Percentiles rank a stretch among this genome's conserved stretches.
phyloP scores from a whole-genome alignment of 2,329 filamentous ascomycete genomes.

The Daldinia sp. region DNA sequence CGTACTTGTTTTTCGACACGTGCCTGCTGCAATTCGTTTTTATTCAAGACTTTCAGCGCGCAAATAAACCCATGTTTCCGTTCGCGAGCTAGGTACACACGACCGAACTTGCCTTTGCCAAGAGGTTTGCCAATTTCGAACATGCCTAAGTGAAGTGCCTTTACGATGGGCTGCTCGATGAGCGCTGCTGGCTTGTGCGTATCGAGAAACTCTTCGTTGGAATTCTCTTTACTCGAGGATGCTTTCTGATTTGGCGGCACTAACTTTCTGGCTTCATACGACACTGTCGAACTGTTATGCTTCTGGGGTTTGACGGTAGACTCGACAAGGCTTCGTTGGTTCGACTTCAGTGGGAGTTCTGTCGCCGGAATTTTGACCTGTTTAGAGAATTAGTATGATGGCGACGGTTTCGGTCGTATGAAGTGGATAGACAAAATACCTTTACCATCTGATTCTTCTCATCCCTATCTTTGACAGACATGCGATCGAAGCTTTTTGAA shows the following conservation, averaged over 20 bases:
- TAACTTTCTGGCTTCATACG: background rate
- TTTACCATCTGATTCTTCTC: background rate
- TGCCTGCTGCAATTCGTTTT: background rate
- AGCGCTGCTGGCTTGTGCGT: background rate
- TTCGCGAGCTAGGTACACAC: conserved; percentile 81
- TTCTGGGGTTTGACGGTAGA: background rate
- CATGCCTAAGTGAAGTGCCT: conserved; percentile 67
- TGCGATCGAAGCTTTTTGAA: background rate
- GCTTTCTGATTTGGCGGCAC: background rate
- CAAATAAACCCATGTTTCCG: background rate
- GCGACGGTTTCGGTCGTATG: background rate
- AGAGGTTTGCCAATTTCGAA: background rate
- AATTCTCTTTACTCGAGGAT: background rate
- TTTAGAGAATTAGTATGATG: background rate
- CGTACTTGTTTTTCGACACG: background rate
- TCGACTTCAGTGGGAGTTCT: background rate
- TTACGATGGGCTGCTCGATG: background rate
- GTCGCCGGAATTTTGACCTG: background rate
- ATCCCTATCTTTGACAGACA: background rate
- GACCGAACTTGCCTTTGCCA: conserved; percentile 73
- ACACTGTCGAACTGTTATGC: background rate
- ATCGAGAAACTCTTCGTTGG: background rate
- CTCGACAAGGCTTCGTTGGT: background rate
- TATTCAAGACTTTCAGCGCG: background rate
- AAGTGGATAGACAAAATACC: background rate